Evolutionary conservation across 2,329 filamentous ascomycete species (phyloP).

Genomic region (Aaosphaeria arxii): DNA sequence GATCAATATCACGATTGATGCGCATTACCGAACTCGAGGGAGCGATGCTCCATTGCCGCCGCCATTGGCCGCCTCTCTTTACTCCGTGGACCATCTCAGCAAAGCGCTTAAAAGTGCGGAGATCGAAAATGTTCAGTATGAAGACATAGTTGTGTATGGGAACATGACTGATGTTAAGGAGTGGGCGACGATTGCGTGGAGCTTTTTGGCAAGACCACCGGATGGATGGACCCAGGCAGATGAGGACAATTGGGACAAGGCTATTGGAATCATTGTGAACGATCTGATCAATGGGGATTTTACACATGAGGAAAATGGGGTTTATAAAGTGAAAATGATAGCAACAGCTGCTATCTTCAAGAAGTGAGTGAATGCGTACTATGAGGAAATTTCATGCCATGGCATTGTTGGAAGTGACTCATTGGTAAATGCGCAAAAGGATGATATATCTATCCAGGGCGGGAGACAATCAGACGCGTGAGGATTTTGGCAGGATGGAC

Average conservation of each 20-base stretch:
- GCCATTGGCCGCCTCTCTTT: background rate
- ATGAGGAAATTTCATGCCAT: too few relatives aligned
- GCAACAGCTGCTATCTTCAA: too few relatives aligned
- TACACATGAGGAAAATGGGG: background rate
- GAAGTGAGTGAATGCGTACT: too few relatives aligned
- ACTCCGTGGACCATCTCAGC: background rate
- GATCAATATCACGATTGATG: background rate
- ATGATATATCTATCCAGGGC: too few relatives aligned
- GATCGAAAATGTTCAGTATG: conserved; percentile 1
- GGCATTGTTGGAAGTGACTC: too few relatives aligned
- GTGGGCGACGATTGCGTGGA: conserved; percentile 1
- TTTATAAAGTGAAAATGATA: background rate
- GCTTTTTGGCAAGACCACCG: background rate
- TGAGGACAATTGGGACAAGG: conserved; percentile 4
- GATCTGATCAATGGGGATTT: background rate
- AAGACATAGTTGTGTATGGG: background rate
- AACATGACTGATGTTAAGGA: background rate
- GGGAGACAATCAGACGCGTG: too few relatives aligned
- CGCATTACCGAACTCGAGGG: conserved; percentile 1
- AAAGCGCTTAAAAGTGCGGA: background rate
- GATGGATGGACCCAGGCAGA: conserved; percentile 3
- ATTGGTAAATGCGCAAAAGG: too few relatives aligned
- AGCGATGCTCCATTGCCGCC: conserved; percentile 1
- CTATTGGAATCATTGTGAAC: background rate
- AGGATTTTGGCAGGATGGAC: too few relatives aligned